Evolutionary conservation across 2,329 filamentous ascomycete species (phyloP), one percentile per base, ranked within the genome.

Genomic region (Arthrinium phaeospermum): DNA sequence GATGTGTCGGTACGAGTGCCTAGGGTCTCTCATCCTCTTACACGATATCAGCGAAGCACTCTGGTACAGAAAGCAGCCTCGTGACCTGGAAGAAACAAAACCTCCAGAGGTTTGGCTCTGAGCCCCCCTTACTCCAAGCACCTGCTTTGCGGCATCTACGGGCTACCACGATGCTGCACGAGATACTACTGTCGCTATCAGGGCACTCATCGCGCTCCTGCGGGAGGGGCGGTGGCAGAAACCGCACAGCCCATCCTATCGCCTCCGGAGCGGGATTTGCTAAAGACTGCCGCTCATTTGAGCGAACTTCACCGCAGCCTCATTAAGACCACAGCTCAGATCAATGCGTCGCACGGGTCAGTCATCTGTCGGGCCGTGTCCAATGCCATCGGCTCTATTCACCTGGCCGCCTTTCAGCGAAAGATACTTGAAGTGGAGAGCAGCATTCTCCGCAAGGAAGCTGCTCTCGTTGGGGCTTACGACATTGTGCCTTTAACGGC

Each of bases 181-280:
- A 99, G 88, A 94, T 99, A 85, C 91, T 98, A 83, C 92, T 99
- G 83, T 96, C 95, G 82, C 91, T 98, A 83, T 97, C 95, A 79
- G 96, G 96, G 77, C 94, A 98, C 84, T 93, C 94, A 75, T 98
- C 96, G 75, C 95, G 76, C 90, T 98, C 80, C 93, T 98, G 85
- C 89, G 89, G 81, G 80, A 84, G 77, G 81, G 85, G 75, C 77
- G 78, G 78, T 82, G 77, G 85, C 84, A 75, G 81, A 84, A 79
- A 82, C 83, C 77, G 81, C 86, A 70, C 78, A 83, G 78, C 81
- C 85, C 77, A 81, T 88, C 79, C 82, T 92, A 79, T 94, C 95
- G 67, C 92, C 94, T 51, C 91, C 95, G 70, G 96, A 98, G 83
- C 91, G 91, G 79, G 93, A 94, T 76, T 90, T 98, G 74, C 89